phyloP scores from a whole-genome alignment of 768 basidiomycete species.

The Lactifluus volemus region DNA sequence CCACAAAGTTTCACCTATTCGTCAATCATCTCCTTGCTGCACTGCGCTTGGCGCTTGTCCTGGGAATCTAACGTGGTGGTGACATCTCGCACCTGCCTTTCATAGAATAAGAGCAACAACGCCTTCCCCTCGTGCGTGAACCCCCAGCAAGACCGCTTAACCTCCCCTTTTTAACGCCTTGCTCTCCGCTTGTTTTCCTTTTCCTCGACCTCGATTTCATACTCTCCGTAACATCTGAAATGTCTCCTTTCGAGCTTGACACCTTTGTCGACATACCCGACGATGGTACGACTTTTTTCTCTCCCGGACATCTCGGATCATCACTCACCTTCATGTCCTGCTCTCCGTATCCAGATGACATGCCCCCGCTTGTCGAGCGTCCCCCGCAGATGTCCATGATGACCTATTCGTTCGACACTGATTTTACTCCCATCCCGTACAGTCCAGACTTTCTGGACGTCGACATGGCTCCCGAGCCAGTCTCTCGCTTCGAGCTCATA shows the following conservation, averaged over 20 bases:
- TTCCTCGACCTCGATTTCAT: conserved; percentile 1
- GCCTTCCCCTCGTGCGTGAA: conserved; percentile 14
- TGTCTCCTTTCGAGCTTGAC: conserved; percentile 10
- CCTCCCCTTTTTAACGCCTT: conserved; percentile 14
- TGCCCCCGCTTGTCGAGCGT: conserved; percentile 40
- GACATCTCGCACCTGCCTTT: conserved; percentile 10
- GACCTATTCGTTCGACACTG: conserved; percentile 56
- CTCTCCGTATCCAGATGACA: conserved; percentile 23
- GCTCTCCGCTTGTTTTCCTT: background rate
- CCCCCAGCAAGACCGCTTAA: conserved; percentile 9
- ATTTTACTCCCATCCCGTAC: conserved; percentile 49
- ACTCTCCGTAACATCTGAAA: background rate
- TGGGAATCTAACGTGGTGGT: conserved; percentile 15
- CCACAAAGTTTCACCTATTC: no score
- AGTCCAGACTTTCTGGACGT: conserved; percentile 16
- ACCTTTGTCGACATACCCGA: conserved; percentile 8
- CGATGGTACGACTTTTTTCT: conserved; percentile 5
- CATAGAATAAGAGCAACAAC: conserved; percentile 15
- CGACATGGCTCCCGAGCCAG: conserved; percentile 27
- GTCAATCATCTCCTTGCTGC: background rate
- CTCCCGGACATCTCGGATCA: background rate
- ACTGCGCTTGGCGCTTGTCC: background rate
- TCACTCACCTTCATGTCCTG: background rate
- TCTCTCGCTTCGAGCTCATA: conserved; percentile 27
- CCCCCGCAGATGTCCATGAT: conserved; percentile 39